phyloP scores from a whole-genome alignment of 2,329 filamentous ascomycete species.

The Emericellopsis atlantica region DNA sequence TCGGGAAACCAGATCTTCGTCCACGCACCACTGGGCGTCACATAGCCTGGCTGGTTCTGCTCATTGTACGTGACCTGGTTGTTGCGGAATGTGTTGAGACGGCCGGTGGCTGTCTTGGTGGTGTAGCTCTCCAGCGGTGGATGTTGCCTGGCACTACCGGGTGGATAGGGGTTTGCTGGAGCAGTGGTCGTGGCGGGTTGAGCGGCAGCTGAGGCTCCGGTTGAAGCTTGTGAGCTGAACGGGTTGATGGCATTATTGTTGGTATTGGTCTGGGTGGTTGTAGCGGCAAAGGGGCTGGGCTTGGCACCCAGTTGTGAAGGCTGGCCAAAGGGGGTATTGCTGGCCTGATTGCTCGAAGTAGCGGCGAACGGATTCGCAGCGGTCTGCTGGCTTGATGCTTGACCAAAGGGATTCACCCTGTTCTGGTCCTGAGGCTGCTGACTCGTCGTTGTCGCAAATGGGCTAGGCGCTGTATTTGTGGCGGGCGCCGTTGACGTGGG shows the following conservation, averaged over 20 bases:
- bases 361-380: slow-evolving; percentile 4
- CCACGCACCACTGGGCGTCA: slow-evolving; percentile 39
- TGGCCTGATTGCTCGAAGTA: slow-evolving; percentile 2
- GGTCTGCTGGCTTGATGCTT: neutral
- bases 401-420: neutral
- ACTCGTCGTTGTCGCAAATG: too few relatives aligned
- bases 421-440: slow-evolving; percentile 2
- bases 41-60: slow-evolving; percentile 30
- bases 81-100: slow-evolving; percentile 48
- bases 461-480: too few relatives aligned
- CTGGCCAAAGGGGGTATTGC: slow-evolving; percentile 9
- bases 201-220: slow-evolving; percentile 11
- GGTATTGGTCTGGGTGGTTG: neutral
- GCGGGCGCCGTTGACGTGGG: slow-evolving; percentile 4
- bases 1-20: slow-evolving; percentile 62
- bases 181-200: neutral
- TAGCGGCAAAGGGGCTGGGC: slow-evolving; percentile 1
- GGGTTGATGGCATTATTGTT: slow-evolving; percentile 2
- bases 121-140: slow-evolving; percentile 30
- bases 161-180: slow-evolving; percentile 25
- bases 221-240: slow-evolving; percentile 6
- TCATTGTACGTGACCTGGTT: slow-evolving; percentile 47
- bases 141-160: slow-evolving; percentile 29
- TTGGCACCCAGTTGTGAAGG: neutral
- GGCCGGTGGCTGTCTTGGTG: slow-evolving; percentile 25